Conservation (phyloP, 129 eudicot genomes). For the Artemisia annua region DNA sequence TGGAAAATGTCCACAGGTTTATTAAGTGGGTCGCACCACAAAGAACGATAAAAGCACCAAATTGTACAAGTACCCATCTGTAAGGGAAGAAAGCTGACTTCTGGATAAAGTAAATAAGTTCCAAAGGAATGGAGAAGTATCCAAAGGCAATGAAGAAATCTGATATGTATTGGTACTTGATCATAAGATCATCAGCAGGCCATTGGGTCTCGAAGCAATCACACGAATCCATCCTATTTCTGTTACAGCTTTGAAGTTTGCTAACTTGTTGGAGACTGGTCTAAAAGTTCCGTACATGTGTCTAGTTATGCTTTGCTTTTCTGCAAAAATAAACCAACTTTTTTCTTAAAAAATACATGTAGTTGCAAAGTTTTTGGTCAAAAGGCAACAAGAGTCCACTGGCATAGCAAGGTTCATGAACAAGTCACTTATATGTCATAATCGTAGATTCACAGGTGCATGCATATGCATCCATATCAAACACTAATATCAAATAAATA, state of each 20-base stretch:
- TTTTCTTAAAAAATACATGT: too few relatives aligned
- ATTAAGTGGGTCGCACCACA: constrained; percentile 63
- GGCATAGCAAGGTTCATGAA: too few relatives aligned
- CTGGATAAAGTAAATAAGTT: constrained; percentile 56
- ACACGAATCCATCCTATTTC: constrained; percentile 49
- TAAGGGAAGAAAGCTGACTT: constrained; percentile 54
- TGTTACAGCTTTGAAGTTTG: background rate
- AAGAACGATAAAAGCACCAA: constrained; percentile 54
- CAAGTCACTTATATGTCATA: too few relatives aligned
- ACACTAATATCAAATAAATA: too few relatives aligned
- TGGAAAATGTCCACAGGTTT: constrained; percentile 44
- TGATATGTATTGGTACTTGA: constrained; percentile 54
- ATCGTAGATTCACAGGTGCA: too few relatives aligned
- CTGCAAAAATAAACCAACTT: too few relatives aligned
- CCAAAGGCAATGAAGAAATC: constrained; percentile 56
- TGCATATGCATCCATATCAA: too few relatives aligned
- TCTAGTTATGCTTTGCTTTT: too few relatives aligned
- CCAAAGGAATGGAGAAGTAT: constrained; percentile 59
- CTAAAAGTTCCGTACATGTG: too few relatives aligned
- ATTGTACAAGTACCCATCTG: constrained; percentile 50
- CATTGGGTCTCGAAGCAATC: constrained; percentile 52
- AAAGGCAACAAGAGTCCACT: too few relatives aligned
- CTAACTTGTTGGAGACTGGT: background rate
- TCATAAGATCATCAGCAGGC: constrained; percentile 45
- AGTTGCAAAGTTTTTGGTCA: too few relatives aligned